phyloP scores from a whole-genome alignment of 2,329 filamentous ascomycete species.

The Xylariaceae sp. region DNA sequence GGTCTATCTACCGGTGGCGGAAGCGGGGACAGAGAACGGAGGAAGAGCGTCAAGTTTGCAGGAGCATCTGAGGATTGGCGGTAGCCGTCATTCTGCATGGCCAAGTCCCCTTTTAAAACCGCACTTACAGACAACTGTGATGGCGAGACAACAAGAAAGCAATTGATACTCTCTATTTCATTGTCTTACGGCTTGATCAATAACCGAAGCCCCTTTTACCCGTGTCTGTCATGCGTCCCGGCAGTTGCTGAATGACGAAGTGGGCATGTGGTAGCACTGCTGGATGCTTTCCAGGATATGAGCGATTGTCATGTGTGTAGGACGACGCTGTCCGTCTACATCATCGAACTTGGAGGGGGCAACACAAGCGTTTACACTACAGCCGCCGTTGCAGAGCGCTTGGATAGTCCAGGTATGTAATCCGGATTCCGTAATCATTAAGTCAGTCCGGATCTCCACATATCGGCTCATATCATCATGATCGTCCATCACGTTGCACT shows the following conservation, averaged over 20 bases:
- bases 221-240: background rate
- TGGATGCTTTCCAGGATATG: background rate
- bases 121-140: background rate
- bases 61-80: constrained; percentile 36
- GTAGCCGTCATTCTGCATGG: constrained; percentile 17
- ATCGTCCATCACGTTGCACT: background rate
- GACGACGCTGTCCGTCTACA: background rate
- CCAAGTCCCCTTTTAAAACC: background rate
- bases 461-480: constrained; percentile 1
- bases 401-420: background rate
- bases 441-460: background rate
- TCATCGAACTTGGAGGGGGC: no score
- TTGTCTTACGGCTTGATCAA: no score
- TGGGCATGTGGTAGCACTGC: background rate
- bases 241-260: no score
- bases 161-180: background rate
- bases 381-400: background rate
- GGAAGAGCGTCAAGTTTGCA: constrained; percentile 62
- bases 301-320: background rate
- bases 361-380: background rate
- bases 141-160: background rate
- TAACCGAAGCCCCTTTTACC: background rate
- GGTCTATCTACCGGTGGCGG: constrained; percentile 20
- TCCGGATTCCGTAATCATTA: background rate
- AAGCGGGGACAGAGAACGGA: constrained; percentile 46